Base-by-base conservation (phyloP, 176 grass and related monocot genomes). In the Aegilops speltoides region DNA sequence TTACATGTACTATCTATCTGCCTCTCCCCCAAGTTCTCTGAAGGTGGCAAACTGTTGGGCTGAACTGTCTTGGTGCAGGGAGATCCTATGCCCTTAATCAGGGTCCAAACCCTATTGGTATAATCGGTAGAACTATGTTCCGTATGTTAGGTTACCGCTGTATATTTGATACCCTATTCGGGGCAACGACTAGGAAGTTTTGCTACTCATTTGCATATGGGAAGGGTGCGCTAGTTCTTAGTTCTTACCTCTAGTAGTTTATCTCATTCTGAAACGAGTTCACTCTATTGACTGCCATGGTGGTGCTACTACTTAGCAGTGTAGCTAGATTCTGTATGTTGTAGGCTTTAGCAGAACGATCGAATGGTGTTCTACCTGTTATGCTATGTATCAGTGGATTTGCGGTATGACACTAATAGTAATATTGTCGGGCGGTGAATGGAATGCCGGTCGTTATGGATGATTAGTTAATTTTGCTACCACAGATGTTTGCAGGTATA, bases 101-200 rank as follows among this genome's bases (percentile, higher is more conserved):
- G 59, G 70, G 64, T 77, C 76, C 19, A 26, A 64, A 74, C 88
- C 79, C 64, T 81, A 45, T n/a, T n/a, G 61, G 61, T 64, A 85
- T 23, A 85, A 73, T 84, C 75, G 63, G 76, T 66, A 61, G 81
- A 74, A 84, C 46, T 80, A n/a, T 79, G 80, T 74, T 88, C 77
- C 13, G 6, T 45, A 64, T 87, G 32, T 66, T 60, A 65, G 75
- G 45, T 40, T 70, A 60, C 79, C 33, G 2, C 29, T 88, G 86
- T 91, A 85, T 81, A 91, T 85, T 81, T 56, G 25, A 76, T 79
- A 76, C 65, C 80, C 32, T 81, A 78, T 57, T 22, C 33, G 38
- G 78, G 73, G 60, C 31, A 84, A 71, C 29, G 9, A 64, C 38
- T 91, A 78, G 78, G 70, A 88, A 91, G 41, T 88, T 85, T 91